phyloP scores from a whole-genome alignment of 176 grass and related monocot species.

The Tillandsia fasciculata region DNA sequence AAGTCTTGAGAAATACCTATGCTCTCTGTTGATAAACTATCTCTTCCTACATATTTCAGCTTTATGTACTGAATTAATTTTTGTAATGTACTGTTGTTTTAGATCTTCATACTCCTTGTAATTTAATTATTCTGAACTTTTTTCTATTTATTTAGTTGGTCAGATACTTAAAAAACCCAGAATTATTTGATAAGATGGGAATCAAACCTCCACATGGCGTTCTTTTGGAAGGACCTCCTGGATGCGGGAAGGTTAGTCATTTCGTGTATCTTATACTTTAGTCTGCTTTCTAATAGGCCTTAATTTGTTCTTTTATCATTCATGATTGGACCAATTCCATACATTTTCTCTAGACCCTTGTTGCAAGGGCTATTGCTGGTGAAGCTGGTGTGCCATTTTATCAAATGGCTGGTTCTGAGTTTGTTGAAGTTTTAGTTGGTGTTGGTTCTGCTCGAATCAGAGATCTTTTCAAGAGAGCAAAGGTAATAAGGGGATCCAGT shows the following conservation, averaged over 20 bases:
- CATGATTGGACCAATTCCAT: not conserved
- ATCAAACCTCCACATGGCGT: slow-evolving; percentile 34
- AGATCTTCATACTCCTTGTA: not conserved
- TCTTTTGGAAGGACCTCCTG: slow-evolving; percentile 34
- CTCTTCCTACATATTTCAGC: too few relatives aligned
- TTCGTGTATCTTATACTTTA: not conserved
- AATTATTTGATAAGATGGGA: slow-evolving; percentile 37
- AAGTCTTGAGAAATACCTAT: too few relatives aligned
- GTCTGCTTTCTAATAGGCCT: not conserved
- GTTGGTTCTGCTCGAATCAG: slow-evolving; percentile 34
- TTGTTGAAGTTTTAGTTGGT: slow-evolving; percentile 36
- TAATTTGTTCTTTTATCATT: not conserved
- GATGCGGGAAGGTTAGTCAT: slow-evolving; percentile 24
- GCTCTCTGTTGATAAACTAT: too few relatives aligned
- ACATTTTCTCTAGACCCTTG: slow-evolving; percentile 10
- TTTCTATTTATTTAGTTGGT: slow-evolving; percentile 19
- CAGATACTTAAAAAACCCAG: slow-evolving; percentile 34
- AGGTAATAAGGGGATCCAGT: slow-evolving; percentile 1
- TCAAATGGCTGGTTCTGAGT: slow-evolving; percentile 41
- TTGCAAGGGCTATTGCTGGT: slow-evolving; percentile 37
- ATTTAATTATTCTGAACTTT: slow-evolving; percentile 1
- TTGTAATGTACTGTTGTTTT: too few relatives aligned
- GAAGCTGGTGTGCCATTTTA: slow-evolving; percentile 35
- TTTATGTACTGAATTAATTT: too few relatives aligned
- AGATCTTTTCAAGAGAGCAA: slow-evolving; percentile 36